A percentile compares a stretch with the other conserved stretches of the same genome.
phyloP scores from a whole-genome alignment of 352 stramenopile genomes.

The Aphanomyces astaci region DNA sequence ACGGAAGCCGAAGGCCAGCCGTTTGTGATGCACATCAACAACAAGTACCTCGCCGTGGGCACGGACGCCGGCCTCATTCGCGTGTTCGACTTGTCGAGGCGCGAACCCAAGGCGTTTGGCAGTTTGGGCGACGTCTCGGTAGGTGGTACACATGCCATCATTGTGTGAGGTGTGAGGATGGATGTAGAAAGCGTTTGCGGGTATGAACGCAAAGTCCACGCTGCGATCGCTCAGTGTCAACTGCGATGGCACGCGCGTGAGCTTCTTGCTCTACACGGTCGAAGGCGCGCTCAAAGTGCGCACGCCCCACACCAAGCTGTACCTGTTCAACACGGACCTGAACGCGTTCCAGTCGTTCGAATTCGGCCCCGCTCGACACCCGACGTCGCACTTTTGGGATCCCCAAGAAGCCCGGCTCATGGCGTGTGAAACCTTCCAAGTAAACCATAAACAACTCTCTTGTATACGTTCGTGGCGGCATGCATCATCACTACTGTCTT shows the following conservation, averaged over 20 bases:
- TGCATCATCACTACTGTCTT: too few relatives aligned
- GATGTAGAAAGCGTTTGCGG: constrained; percentile 39
- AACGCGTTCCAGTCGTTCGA: constrained; percentile 87
- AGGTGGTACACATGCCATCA: constrained; percentile 24
- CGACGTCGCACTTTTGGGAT: constrained; percentile 86
- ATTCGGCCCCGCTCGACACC: constrained; percentile 64
- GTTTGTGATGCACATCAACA: constrained; percentile 74
- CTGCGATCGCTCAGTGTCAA: constrained; percentile 77
- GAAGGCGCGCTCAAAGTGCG: constrained; percentile 73
- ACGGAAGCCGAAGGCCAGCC: constrained; percentile 85
- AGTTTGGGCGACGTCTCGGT: constrained; percentile 67
- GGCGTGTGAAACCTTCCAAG: constrained; percentile 57
- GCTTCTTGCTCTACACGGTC: constrained; percentile 76
- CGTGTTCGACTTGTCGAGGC: constrained; percentile 78
- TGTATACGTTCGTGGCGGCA: too few relatives aligned
- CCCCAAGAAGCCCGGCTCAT: constrained; percentile 79
- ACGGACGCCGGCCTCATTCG: constrained; percentile 82
- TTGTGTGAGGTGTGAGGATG: constrained; percentile 22
- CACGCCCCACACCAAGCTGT: constrained; percentile 77
- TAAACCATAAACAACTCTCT: too few relatives aligned
- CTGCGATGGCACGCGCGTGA: constrained; percentile 82
- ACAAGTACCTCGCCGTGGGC: constrained; percentile 84
- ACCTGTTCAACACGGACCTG: constrained; percentile 86
- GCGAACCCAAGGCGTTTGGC: constrained; percentile 80
- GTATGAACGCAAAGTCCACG: constrained; percentile 29